phyloP scores from a whole-genome alignment of 2,329 filamentous ascomycete species.

The Ophiostoma quercus region DNA sequence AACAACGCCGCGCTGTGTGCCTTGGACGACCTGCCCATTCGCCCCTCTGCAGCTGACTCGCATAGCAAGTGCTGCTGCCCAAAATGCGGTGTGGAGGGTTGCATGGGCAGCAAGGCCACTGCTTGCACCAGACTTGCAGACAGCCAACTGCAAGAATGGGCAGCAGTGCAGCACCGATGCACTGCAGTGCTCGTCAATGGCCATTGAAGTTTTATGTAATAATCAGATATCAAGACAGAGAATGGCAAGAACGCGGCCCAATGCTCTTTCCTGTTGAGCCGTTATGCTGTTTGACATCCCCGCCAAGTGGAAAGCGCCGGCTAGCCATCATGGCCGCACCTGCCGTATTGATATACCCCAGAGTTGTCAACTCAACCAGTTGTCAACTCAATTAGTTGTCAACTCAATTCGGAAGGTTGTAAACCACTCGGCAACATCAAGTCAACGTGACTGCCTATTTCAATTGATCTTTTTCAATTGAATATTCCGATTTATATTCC shows the following conservation, averaged over 20 bases:
- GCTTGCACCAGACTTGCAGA: neutral
- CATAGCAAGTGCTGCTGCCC: constrained; percentile 16
- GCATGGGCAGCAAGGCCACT: constrained; percentile 8
- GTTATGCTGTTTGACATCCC: neutral
- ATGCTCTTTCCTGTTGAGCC: neutral
- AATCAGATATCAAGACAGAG: neutral
- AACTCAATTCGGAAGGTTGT: neutral
- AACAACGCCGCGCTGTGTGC: neutral
- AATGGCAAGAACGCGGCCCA: neutral
- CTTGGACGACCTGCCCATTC: neutral
- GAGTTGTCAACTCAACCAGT: neutral
- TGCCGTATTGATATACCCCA: neutral
- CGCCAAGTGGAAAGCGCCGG: neutral
- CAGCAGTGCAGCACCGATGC: neutral
- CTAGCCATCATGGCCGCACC: neutral
- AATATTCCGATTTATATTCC: neutral
- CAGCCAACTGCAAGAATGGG: neutral
- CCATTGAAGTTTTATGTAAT: neutral
- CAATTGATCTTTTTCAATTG: neutral
- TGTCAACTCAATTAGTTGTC: neutral
- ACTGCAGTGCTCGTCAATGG: neutral
- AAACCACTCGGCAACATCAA: neutral
- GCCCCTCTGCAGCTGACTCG: constrained; percentile 4
- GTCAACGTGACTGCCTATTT: neutral
- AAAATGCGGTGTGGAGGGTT: constrained; percentile 22